phyloP scores from a whole-genome alignment of 345 rosid genomes.

The Hypericum perforatum region DNA sequence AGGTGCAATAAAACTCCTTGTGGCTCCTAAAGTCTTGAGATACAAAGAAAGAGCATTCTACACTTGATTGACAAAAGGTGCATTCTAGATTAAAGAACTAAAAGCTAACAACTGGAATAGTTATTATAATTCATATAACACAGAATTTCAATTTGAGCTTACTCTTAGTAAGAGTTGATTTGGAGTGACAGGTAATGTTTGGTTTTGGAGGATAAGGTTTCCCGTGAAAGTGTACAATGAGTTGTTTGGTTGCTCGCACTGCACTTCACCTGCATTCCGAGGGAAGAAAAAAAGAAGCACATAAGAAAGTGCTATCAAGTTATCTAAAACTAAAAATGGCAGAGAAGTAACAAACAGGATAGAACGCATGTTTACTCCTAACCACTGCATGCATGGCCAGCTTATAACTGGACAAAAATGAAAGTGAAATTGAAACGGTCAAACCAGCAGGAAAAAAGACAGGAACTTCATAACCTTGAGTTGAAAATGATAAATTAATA shows the following conservation, averaged over 20 bases:
- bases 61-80: too few species aligned
- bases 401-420: too few species aligned
- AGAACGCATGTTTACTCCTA: too few species aligned
- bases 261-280: slow-evolving; percentile 78
- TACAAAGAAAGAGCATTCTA: too few species aligned
- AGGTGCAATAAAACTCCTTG: too few species aligned
- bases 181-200: slow-evolving; percentile 85
- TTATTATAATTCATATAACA: slow-evolving; percentile 5
- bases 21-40: too few species aligned
- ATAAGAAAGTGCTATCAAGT: not conserved
- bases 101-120: not conserved
- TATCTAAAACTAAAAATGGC: not conserved
- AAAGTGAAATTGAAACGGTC: too few species aligned
- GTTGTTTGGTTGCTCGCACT: slow-evolving; percentile 98
- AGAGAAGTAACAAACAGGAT: not conserved
- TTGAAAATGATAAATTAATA: too few species aligned
- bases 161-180: slow-evolving; percentile 90
- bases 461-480: too few species aligned
- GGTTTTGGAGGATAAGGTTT: slow-evolving; percentile 79
- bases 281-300: slow-evolving; percentile 12
- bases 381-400: too few species aligned
- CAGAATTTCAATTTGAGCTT: slow-evolving; percentile 17
- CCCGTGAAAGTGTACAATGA: slow-evolving; percentile 97
- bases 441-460: too few species aligned
- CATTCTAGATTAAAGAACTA: not conserved